phyloP scores from a whole-genome alignment of 2,329 filamentous ascomycete species.

The Grosmannia huntii region DNA sequence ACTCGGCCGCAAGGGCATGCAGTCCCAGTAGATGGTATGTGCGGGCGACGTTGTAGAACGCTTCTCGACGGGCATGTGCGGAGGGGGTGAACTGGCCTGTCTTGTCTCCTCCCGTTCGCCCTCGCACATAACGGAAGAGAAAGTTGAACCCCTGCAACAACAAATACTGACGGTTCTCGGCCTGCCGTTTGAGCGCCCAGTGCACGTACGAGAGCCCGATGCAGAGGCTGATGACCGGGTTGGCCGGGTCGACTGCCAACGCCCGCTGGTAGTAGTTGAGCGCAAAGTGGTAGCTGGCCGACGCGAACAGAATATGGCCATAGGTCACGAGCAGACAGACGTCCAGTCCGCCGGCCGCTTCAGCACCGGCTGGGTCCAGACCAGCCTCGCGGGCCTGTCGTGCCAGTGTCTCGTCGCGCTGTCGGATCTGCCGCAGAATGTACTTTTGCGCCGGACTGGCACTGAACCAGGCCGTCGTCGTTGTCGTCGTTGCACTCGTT shows the following conservation, averaged over 20 bases:
- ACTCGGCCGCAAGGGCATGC: slow-evolving; percentile 56
- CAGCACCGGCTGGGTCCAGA: slow-evolving; percentile 33
- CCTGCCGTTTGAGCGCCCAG: slow-evolving; percentile 77
- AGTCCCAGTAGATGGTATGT: slow-evolving; percentile 67
- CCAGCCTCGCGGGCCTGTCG: slow-evolving; percentile 84
- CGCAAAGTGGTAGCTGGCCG: slow-evolving; percentile 70
- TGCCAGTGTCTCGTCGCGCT: slow-evolving; percentile 63
- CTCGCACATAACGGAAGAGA: slow-evolving; percentile 58
- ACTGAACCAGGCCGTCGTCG: slow-evolving; percentile 59
- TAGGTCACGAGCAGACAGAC: slow-evolving; percentile 77
- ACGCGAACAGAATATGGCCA: slow-evolving; percentile 76
- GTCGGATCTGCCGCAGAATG: slow-evolving; percentile 81
- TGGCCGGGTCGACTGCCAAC: slow-evolving; percentile 59
- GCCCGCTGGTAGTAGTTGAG: slow-evolving; percentile 81
- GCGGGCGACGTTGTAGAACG: slow-evolving; percentile 68
- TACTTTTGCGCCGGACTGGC: slow-evolving; percentile 80
- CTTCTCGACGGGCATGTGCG: slow-evolving; percentile 46
- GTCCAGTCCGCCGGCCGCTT: slow-evolving; percentile 40
- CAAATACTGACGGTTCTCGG: slow-evolving; percentile 79
- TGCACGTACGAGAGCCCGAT: slow-evolving; percentile 80
- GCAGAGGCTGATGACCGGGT: slow-evolving; percentile 67
- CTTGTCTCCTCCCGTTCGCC: slow-evolving; percentile 36
- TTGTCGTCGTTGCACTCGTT: slow-evolving; percentile 19
- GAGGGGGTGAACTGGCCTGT: no score
- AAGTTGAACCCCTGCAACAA: slow-evolving; percentile 78